Evolutionary conservation across 805 yeast species (phyloP), one percentile per base, ranked within the genome.

Genomic region (Candida ficus): DNA sequence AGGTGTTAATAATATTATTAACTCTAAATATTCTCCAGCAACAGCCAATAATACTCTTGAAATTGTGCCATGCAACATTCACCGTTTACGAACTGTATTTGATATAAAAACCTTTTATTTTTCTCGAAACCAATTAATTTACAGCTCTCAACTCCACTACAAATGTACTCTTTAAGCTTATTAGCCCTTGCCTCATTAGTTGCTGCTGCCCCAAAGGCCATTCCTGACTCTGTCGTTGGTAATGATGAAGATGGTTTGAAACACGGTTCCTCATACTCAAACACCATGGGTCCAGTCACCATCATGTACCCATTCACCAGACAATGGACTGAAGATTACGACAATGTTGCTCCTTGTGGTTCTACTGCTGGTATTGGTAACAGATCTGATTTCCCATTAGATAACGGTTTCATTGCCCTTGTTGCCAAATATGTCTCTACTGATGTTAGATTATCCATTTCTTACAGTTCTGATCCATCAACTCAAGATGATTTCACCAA

Each of bases 331-430:
- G 73, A 61, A 33, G 73, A 66, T 36, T 60, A 61, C 21, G 75
- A 70, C 49, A 65, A 66, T 47, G 55, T 61, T 21, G 71, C 72
- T 7, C 75, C 75, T 43, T 70, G 75, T 56, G 75, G 75, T 37
- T 59, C 71, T 6, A 57, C 63, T 33, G 56, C 61, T n/a, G 50
- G 58, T 31, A 52, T 56, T 14, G 39, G 44, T 22, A 64, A 67
- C 54, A 67, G 75, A 58, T 53, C 71, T 8, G 62, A 64, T 8
- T 69, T 70, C 61, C 73, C 75, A 25, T 49, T 70, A 38, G 71
- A 66, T 46, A 69, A 69, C 37, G 75, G 75, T 31, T 70, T 70
- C 37, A 63, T 70, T 38, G 67, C 75, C 12, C 57, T 70, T 39
- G 70, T 70, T 35, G 70, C 73, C 35, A 66, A 69, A 50, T 62